A percentile compares a stretch with the other conserved stretches of the same genome.
phyloP scores from a whole-genome alignment of 2,329 filamentous ascomycete genomes.

The Ophioceras dolichostomum region DNA sequence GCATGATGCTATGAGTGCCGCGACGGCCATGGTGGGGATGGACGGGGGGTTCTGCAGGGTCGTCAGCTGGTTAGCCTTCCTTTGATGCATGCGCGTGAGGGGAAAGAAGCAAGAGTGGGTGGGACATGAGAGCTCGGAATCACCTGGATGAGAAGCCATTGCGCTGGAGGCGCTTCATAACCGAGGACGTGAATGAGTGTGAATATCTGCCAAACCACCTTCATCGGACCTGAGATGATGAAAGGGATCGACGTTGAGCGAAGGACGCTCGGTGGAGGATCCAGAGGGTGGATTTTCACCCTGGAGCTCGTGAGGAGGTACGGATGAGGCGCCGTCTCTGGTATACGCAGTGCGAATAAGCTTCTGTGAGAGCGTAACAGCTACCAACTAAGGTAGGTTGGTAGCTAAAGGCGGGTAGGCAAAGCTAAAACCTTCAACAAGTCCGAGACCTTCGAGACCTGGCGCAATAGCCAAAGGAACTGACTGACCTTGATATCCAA shows the following conservation, averaged over 20 bases:
- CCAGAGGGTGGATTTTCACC: constrained; percentile 61
- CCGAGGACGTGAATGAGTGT: constrained; percentile 60
- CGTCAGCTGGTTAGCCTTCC: not conserved
- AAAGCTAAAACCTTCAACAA: no score
- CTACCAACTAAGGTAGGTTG: no score
- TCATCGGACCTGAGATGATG: constrained; percentile 64
- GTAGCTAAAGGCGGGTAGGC: no score
- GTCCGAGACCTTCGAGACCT: no score
- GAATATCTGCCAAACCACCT: constrained; percentile 72
- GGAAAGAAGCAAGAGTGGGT: not conserved
- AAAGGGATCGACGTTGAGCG: constrained; percentile 64
- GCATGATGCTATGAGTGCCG: constrained; percentile 58
- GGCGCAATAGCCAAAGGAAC: not conserved
- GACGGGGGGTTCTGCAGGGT: constrained; percentile 74
- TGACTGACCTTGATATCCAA: constrained; percentile 71
- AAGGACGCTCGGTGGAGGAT: constrained; percentile 53
- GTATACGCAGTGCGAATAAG: no score
- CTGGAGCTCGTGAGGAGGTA: constrained; percentile 57
- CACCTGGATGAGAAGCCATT: constrained; percentile 63
- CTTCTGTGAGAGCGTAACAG: no score
- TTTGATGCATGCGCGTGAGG: no score
- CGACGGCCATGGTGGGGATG: constrained; percentile 76
- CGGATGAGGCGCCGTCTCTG: constrained; percentile 71
- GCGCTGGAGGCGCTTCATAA: constrained; percentile 60
- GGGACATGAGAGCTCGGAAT: not conserved